A percentile compares a stretch with the other conserved stretches of the same genome.
phyloP scores from a whole-genome alignment of 1,284 basidiomycete species.

The Apiotrichum akiyoshidainum region DNA sequence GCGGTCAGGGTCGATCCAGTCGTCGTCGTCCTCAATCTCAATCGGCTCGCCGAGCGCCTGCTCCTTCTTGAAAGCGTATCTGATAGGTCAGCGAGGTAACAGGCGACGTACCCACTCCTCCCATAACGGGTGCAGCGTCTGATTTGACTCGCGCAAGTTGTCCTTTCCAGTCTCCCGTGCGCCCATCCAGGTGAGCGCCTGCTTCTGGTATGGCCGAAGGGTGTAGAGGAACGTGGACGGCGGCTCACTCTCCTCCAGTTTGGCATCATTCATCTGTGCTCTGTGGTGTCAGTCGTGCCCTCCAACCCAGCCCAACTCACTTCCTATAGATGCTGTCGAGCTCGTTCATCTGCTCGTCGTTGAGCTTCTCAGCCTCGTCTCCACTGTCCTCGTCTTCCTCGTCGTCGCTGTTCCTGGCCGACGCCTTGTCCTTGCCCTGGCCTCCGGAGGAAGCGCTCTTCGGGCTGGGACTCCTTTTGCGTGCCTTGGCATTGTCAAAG shows the following conservation, averaged over 20 bases:
- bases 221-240: slow-evolving; percentile 72
- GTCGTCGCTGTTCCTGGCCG: slow-evolving; percentile 51
- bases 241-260: slow-evolving; percentile 78
- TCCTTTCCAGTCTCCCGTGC: slow-evolving; percentile 72
- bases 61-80: slow-evolving; percentile 48
- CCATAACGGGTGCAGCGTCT: slow-evolving; percentile 90
- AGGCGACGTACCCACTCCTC: slow-evolving; percentile 63
- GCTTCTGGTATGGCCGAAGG: slow-evolving; percentile 87
- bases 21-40: slow-evolving; percentile 47
- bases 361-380: slow-evolving; percentile 63
- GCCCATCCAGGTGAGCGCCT: slow-evolving; percentile 92
- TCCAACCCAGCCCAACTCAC: slow-evolving; percentile 55
- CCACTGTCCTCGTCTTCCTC: slow-evolving; percentile 56
- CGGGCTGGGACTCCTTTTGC: slow-evolving; percentile 25
- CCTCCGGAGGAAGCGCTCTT: slow-evolving; percentile 21
- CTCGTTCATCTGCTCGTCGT: slow-evolving; percentile 61
- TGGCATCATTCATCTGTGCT: slow-evolving; percentile 75
- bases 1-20: slow-evolving; percentile 39
- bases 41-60: slow-evolving; percentile 40
- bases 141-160: slow-evolving; percentile 61
- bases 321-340: slow-evolving; percentile 75
- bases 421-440: slow-evolving; percentile 37
- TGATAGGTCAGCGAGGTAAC: slow-evolving; percentile 8
- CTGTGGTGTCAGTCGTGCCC: slow-evolving; percentile 52
- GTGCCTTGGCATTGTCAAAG: slow-evolving; percentile 18